Evolutionary conservation across 2,329 filamentous ascomycete species (phyloP).

Genomic region (Aspergillus sp.): DNA sequence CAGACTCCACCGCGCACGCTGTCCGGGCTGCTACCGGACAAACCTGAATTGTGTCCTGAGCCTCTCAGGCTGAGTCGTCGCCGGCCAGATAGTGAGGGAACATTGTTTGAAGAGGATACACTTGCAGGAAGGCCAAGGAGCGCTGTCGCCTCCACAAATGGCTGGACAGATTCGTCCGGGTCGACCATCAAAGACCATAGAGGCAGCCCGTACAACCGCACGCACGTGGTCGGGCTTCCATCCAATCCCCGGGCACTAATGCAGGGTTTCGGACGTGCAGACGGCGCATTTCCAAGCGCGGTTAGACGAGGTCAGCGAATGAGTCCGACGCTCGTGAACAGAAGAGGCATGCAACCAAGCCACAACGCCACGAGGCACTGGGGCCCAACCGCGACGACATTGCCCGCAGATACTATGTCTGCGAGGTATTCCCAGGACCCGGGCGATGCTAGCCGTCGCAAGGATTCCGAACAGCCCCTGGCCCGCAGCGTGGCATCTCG

Average conservation of each 20-base stretch:
- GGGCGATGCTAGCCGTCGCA: not conserved
- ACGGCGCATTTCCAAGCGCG: slow-evolving; percentile 8
- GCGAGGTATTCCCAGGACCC: not conserved
- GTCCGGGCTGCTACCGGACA: slow-evolving; percentile 29
- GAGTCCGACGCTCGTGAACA: slow-evolving; percentile 6
- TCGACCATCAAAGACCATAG: slow-evolving; percentile 2
- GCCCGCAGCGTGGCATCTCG: not conserved
- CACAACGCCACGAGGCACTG: not conserved
- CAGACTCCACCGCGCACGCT: slow-evolving; percentile 27
- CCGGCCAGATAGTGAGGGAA: slow-evolving; percentile 23
- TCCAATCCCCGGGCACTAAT: slow-evolving; percentile 28
- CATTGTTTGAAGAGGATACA: slow-evolving; percentile 31
- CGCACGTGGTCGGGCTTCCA: slow-evolving; percentile 20
- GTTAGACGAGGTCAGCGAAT: slow-evolving; percentile 6
- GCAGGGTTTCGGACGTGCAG: slow-evolving; percentile 14
- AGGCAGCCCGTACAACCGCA: slow-evolving; percentile 4
- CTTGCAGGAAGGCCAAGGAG: slow-evolving; percentile 8
- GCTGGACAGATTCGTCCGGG: slow-evolving; percentile 3
- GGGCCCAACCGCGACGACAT: not conserved
- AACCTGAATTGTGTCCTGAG: slow-evolving; percentile 28
- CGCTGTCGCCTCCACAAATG: slow-evolving; percentile 8
- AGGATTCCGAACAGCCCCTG: not conserved
- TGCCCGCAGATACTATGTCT: not conserved
- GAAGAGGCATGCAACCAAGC: not conserved
- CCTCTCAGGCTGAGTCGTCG: slow-evolving; percentile 24